Evolutionary conservation across 345 rosid genomes (phyloP).

Genomic region (Capsella bursapastoris): DNA sequence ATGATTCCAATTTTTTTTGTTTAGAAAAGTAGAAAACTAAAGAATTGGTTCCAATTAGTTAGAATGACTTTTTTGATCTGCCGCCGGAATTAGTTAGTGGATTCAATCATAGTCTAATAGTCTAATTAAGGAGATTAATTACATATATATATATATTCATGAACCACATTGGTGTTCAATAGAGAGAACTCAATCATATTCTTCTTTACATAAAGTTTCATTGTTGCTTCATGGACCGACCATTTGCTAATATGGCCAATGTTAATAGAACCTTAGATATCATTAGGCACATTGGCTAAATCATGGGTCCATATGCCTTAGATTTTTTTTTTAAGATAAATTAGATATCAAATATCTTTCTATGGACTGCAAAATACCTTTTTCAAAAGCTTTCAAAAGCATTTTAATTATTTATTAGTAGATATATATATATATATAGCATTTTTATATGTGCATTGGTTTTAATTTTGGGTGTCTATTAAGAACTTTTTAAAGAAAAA

Average conservation of each 20-base stretch:
- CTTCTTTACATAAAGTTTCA: slow-evolving; percentile 21
- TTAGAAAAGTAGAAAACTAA: neutral
- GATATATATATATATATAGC: neutral
- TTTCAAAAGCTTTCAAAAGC: neutral
- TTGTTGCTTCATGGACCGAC: slow-evolving; percentile 37
- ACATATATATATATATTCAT: slow-evolving; percentile 7
- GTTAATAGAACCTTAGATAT: slow-evolving; percentile 43
- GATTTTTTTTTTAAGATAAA: neutral
- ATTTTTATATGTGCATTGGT: slow-evolving; percentile 1
- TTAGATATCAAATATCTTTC: neutral
- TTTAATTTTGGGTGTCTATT: neutral
- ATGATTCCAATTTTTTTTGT: neutral
- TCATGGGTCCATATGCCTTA: slow-evolving; percentile 31
- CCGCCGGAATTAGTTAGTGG: slow-evolving; percentile 41
- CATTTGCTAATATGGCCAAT: slow-evolving; percentile 41
- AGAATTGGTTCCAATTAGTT: slow-evolving; percentile 12
- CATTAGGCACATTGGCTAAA: slow-evolving; percentile 42
- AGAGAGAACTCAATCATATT: slow-evolving; percentile 28
- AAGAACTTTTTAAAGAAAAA: neutral
- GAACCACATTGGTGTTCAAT: slow-evolving; percentile 14
- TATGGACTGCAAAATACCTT: neutral
- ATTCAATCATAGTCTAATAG: slow-evolving; percentile 35
- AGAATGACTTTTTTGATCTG: slow-evolving; percentile 35
- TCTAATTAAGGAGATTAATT: slow-evolving; percentile 22
- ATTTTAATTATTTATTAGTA: neutral